phyloP scores from a whole-genome alignment of 768 basidiomycete genomes.

The Botryobasidium botryosum region DNA sequence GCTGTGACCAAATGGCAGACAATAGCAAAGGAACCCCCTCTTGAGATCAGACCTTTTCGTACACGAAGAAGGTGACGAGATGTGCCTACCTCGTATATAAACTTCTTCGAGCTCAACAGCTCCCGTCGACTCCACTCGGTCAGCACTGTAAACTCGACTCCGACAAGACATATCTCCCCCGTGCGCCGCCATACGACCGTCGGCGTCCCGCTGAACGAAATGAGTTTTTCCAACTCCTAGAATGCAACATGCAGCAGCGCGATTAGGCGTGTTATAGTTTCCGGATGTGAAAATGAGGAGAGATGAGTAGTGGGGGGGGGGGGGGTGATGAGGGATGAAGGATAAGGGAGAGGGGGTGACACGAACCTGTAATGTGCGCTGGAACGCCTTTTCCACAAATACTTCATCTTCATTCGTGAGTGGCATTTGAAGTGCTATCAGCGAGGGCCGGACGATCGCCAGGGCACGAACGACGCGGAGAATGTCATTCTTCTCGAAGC shows the following conservation, averaged over 20 bases:
- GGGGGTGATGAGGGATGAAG: too few species aligned
- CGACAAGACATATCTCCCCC: constrained; percentile 93
- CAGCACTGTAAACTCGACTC: constrained; percentile 89
- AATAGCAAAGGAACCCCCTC: neutral
- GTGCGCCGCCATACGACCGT: constrained; percentile 97
- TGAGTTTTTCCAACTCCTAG: constrained; percentile 97
- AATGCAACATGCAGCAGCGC: too few species aligned
- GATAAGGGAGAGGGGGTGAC: too few species aligned
- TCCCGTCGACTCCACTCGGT: constrained; percentile 84
- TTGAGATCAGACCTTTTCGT: neutral
- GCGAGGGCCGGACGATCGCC: constrained; percentile 88
- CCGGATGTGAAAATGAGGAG: neutral
- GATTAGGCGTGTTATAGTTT: too few species aligned
- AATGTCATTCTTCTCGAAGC: constrained; percentile 93
- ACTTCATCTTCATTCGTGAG: constrained; percentile 90
- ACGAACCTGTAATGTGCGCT: constrained; percentile 73
- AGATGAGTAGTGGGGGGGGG: neutral
- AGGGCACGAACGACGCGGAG: constrained; percentile 85
- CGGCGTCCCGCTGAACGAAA: constrained; percentile 92
- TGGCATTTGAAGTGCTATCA: constrained; percentile 97
- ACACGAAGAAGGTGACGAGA: neutral
- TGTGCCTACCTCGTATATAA: constrained; percentile 26
- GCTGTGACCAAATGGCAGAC: constrained; percentile 25
- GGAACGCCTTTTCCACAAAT: constrained; percentile 91
- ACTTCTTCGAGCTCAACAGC: constrained; percentile 40